Conservation (phyloP, 148 eudicot species). For the Agrostemma githago region DNA sequence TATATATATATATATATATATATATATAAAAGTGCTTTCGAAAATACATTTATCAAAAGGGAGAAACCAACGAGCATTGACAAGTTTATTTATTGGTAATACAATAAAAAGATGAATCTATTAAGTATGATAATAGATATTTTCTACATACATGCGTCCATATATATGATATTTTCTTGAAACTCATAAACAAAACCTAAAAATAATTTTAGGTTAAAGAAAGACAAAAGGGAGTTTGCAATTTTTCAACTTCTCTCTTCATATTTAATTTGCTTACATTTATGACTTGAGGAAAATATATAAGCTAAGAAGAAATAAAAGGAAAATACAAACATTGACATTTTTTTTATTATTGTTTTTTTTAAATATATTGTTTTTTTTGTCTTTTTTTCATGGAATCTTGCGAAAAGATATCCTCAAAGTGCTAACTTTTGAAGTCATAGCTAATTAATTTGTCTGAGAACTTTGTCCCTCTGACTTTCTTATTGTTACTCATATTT, state of each 20-base stretch:
- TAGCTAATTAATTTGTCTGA: slow-evolving; percentile 27
- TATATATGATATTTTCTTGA: neutral
- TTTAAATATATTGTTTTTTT: neutral
- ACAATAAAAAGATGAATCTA: slow-evolving; percentile 8
- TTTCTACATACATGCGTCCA: slow-evolving; percentile 21
- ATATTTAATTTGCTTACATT: slow-evolving; percentile 20
- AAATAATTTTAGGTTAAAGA: neutral
- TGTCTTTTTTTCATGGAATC: slow-evolving; percentile 23
- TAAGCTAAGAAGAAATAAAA: neutral
- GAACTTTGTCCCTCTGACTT: slow-evolving; percentile 31
- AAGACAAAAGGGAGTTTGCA: slow-evolving; percentile 7
- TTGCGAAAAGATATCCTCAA: slow-evolving; percentile 11
- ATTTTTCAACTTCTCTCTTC: slow-evolving; percentile 3
- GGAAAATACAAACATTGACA: slow-evolving; percentile 4
- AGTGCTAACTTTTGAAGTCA: slow-evolving; percentile 18
- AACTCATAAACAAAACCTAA: neutral
- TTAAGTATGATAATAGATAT: neutral
- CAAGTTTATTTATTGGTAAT: neutral
- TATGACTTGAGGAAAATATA: slow-evolving; percentile 7
- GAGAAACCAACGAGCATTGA: neutral
- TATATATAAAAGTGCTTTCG: neutral
- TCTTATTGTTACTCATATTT: slow-evolving; percentile 6
- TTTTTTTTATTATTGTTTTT: neutral
- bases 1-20: neutral
- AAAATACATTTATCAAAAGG: neutral